Evolutionary conservation across 2,329 filamentous ascomycete genomes (phyloP).

Genomic region (Aspergillus melleus): DNA sequence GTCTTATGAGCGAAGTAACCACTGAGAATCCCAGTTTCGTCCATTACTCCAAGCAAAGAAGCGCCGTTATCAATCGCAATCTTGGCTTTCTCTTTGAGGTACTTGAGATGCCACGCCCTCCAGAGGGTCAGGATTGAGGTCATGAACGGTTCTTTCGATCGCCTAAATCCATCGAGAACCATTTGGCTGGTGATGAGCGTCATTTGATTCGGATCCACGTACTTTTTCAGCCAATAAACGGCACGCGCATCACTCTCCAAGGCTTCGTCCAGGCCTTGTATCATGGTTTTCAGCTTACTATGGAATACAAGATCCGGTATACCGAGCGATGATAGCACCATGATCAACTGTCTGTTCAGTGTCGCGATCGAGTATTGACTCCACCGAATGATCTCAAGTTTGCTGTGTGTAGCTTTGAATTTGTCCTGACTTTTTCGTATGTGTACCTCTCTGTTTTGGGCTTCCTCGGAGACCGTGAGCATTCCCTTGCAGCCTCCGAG

Average conservation of each 20-base stretch:
- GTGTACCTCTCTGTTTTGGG: conserved; percentile 67
- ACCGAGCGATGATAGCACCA: conserved; percentile 76
- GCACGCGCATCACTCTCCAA: conserved; percentile 67
- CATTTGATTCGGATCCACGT: conserved; percentile 81
- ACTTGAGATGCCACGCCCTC: conserved; percentile 85
- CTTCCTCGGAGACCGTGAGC: conserved; percentile 70
- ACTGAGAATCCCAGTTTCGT: conserved; percentile 74
- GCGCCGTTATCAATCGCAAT: conserved; percentile 80
- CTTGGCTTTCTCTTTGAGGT: conserved; percentile 87
- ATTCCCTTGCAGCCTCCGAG: conserved; percentile 92
- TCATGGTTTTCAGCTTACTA: conserved; percentile 65
- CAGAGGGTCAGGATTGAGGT: conserved; percentile 78
- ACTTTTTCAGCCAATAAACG: conserved; percentile 66
- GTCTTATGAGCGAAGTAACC: conserved; percentile 65
- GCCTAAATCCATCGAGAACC: conserved; percentile 78
- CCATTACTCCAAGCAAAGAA: conserved; percentile 83
- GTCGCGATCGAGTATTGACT: conserved; percentile 75
- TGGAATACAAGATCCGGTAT: conserved; percentile 68
- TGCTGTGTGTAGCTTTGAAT: conserved; percentile 69
- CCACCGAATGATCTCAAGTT: conserved; percentile 80
- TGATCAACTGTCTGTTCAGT: conserved; percentile 86
- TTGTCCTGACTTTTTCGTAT: conserved; percentile 86
- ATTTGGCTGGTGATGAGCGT: conserved; percentile 74
- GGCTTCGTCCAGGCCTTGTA: conserved; percentile 67
- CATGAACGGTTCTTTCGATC: conserved; percentile 73